A percentile compares a stretch with the other conserved stretches of the same genome.
Evolutionary conservation across 148 eudicot species (phyloP).

Genomic region (Rhododendron molle): DNA sequence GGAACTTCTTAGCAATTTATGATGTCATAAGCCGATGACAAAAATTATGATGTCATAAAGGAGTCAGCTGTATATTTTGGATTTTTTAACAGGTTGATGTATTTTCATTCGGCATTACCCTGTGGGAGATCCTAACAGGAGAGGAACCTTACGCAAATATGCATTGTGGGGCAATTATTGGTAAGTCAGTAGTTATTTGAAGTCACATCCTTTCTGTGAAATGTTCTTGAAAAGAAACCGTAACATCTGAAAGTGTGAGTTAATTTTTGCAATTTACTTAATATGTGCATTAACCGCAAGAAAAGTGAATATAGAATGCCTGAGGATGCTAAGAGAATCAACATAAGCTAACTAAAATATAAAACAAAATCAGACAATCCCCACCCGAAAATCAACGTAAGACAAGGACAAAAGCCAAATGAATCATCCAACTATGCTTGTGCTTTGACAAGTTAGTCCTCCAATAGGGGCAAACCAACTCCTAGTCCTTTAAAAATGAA

Average conservation of each 20-base stretch:
- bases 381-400: not conserved
- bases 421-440: not conserved
- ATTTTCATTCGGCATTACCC: slow-evolving; percentile 81
- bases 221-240: not conserved
- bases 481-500: not conserved
- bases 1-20: slow-evolving; percentile 30
- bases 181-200: slow-evolving; percentile 25
- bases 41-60: not conserved
- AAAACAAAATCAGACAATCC: not conserved
- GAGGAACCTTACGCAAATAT: slow-evolving; percentile 93
- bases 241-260: not conserved
- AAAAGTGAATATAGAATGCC: not conserved
- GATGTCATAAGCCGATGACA: not conserved
- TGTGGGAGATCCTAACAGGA: slow-evolving; percentile 96
- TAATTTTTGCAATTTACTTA: not conserved
- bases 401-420: not conserved
- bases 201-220: not conserved
- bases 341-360: not conserved
- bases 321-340: not conserved
- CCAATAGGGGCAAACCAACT: not conserved
- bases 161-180: slow-evolving; percentile 96
- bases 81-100: slow-evolving; percentile 80
- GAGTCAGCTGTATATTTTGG: slow-evolving; percentile 8
- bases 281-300: not conserved
- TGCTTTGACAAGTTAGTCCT: not conserved